Evolutionary conservation across 208 protist species (phyloP), one percentile per base, ranked within the genome.

Genomic region (Tritrichomonas musculus): DNA sequence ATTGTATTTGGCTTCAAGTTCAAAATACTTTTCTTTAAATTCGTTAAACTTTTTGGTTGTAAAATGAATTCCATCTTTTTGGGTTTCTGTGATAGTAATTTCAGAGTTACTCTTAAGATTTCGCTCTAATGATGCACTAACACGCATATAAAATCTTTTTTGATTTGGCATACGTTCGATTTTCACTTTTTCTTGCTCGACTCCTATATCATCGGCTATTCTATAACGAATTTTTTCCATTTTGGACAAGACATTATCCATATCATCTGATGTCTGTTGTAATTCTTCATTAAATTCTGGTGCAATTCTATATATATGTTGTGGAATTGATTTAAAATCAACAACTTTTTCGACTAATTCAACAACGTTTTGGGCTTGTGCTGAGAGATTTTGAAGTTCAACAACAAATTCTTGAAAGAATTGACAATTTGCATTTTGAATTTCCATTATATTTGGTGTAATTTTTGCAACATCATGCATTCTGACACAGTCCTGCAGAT

Each of bases 61-160:
- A 65, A 93, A 93, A 39, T 72, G 53, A 47, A 93, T 57, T 36
- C 88, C 88, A 73, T 93, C 88, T 49, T 93, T 93, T 39, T 57
- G 55, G 22, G 88, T 73, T 66, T 93, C 88, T 8, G 55, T 11
- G n/a, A 73, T 73, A 13, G 14, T n/a, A 44, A 93, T 36, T 17
- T 44, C 25, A 13, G 41, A 27, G 17, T 57, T 20, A 53, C 13
- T 53, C 1, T 47, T 0, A 57, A 88, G 53, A 17, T 57, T 88
- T 39, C 17, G 0, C 57, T 88, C 77, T 27, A 88, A 33, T n/a
- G 33, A 39, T 39, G 47, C 14, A 44, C n/a, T 8, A 20, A 88
- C 41, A 57, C 77, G 44, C 4, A 93, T 73, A 33, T 55, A 93
- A 33, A 73, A 65, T 44, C 2, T 47, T 49, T 53, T 69, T 44